Evolutionary conservation across 805 yeast genomes (phyloP).

Genomic region (Hyphopichia homilentoma): DNA sequence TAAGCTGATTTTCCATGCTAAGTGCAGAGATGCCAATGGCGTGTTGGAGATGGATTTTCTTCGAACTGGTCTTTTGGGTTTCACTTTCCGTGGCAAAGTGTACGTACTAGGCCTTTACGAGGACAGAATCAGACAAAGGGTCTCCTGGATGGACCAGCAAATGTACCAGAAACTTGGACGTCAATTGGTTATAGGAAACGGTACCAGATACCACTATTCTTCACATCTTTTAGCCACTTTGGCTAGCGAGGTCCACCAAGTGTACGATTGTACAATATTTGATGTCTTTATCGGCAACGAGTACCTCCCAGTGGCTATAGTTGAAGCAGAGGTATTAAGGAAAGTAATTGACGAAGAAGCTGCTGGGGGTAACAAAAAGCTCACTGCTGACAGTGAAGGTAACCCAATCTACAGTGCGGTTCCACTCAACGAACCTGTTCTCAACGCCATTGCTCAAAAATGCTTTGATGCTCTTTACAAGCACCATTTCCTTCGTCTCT

Average conservation of each 20-base stretch:
- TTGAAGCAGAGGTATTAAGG: constrained; percentile 60
- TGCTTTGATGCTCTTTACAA: constrained; percentile 41
- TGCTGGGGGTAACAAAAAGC: constrained; percentile 4
- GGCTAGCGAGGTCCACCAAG: constrained; percentile 74
- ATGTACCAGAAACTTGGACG: constrained; percentile 23
- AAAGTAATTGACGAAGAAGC: constrained; percentile 30
- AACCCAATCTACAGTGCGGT: constrained; percentile 27
- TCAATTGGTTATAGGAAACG: constrained; percentile 33
- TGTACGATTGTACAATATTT: constrained; percentile 88
- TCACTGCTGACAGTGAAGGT: constrained; percentile 11
- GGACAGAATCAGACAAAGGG: constrained; percentile 79
- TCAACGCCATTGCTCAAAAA: constrained; percentile 40
- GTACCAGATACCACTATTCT: constrained; percentile 70
- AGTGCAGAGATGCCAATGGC: constrained; percentile 71
- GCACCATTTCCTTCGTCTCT: constrained; percentile 69
- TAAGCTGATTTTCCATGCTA: constrained; percentile 74
- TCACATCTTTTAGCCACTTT: constrained; percentile 83
- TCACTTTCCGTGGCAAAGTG: constrained; percentile 80
- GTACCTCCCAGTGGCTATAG: constrained; percentile 76
- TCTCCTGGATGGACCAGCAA: constrained; percentile 60
- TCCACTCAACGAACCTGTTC: constrained; percentile 40
- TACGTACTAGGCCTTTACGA: constrained; percentile 88
- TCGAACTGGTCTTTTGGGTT: constrained; percentile 89
- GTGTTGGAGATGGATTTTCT: constrained; percentile 71
- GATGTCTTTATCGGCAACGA: constrained; percentile 78